Percentiles rank a stretch among this genome's conserved stretches.
These are phyloP conservation scores for Blechomonas ayalai DNA, from an alignment of 208 protist species.

Conservation along the genomic window DNA sequence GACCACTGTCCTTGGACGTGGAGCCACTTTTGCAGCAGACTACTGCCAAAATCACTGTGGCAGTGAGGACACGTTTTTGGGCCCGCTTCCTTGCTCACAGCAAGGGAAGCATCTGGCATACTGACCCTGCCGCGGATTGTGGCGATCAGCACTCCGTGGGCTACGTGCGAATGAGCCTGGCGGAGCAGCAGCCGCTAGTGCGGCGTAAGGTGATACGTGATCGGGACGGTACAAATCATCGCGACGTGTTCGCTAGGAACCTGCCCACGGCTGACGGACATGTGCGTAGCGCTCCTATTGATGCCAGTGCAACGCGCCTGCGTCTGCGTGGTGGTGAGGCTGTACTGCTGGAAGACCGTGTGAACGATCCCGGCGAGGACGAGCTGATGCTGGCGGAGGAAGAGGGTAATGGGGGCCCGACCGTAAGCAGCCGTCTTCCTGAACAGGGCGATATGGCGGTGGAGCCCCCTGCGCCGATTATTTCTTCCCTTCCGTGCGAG, in stretches of 20 bases:
- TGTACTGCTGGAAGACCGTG: slow-evolving; percentile 32
- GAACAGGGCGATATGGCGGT: slow-evolving; percentile 1
- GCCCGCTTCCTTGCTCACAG: slow-evolving; percentile 39
- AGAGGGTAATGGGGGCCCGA: slow-evolving; percentile 11
- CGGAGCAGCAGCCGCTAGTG: slow-evolving; percentile 66
- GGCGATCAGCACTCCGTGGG: slow-evolving; percentile 15
- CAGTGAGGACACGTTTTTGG: slow-evolving; percentile 44
- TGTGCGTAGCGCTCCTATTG: background rate
- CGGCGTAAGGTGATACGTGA: slow-evolving; percentile 65
- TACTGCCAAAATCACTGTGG: slow-evolving; percentile 20
- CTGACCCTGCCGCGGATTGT: slow-evolving; percentile 36
- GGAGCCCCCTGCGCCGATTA: slow-evolving; percentile 4
- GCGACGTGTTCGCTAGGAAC: slow-evolving; percentile 11
- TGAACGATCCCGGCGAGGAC: slow-evolving; percentile 18
- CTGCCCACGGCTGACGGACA: background rate
- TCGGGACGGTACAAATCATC: slow-evolving; percentile 62
- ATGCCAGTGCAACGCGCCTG: slow-evolving; percentile 4
- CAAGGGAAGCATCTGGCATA: slow-evolving; percentile 70
- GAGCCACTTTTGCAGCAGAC: no score
- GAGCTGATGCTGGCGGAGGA: slow-evolving; percentile 12
- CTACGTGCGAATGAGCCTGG: slow-evolving; percentile 49
- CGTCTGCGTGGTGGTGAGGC: slow-evolving; percentile 49
- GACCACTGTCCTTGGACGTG: no score
- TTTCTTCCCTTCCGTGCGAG: slow-evolving; percentile 70
- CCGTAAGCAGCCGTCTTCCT: background rate